Base-by-base conservation (phyloP, 78 protist species). In the Polysphondylium violaceum region DNA sequence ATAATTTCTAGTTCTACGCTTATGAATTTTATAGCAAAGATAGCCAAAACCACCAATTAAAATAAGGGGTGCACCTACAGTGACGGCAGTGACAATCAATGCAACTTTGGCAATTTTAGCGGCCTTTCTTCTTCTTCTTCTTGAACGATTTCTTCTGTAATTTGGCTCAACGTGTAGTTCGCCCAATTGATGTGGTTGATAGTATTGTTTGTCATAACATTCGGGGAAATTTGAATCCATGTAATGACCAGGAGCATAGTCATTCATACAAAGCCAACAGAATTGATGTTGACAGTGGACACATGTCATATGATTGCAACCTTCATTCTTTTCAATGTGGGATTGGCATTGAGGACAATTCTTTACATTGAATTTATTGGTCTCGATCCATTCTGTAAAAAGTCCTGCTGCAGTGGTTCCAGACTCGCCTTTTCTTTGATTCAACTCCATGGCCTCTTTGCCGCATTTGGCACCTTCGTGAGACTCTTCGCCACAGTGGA, bases 241-340 rank as follows among this genome's bases (percentile, higher is more conserved):
- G 29, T 53, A 81, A 11, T 81, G 89, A 21, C 89, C 89, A 6
- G 55, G 36, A 9, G 19, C 25, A 41, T 81, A 81, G 27, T 71
- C 77, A 47, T 47, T 55, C 31, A 72, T 21, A 55, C 89, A 81
- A 14, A 81, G 53, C 76, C 76, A 81, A 41, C 89, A 81, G 50
- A 81, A 81, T 68, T 65, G 77, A 41, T 81, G 89, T 14, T 51
- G 69, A 29, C 89, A 81, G 47, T 81, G 41, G 31, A 33, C 44
- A 27, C 93, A 87, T 3, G 93, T 61, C 56, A 87, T 61, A 40
- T 88, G 93, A 16, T 88, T 88, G 59, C 93, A 88, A 59, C 93
- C 93, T 19, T 88, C 93, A 40, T 73, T 67, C 58, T 88, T 88
- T 44, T 88, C 93, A 19, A 88, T 81, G 40, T 61, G 59, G 5